These are phyloP conservation scores for Blastobotrys capitulatus DNA, from an alignment of 1,139 yeast genomes.

Conservation along the genomic window DNA sequence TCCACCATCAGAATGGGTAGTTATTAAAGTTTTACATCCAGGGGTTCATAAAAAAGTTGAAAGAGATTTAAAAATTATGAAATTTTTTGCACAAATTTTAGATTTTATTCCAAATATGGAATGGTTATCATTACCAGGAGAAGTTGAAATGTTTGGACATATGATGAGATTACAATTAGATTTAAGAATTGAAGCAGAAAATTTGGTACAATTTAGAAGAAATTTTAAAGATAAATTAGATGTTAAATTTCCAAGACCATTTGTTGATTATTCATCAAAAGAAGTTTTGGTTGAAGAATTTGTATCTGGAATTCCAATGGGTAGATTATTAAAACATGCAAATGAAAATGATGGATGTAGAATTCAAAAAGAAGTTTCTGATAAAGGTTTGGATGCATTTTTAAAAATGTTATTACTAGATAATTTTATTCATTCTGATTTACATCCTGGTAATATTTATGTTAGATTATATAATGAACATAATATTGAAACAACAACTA, in stretches of 20 bases:
- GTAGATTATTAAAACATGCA: constrained; percentile 48
- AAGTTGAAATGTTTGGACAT: constrained; percentile 79
- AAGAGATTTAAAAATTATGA: constrained; percentile 82
- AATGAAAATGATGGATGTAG: constrained; percentile 22
- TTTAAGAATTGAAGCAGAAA: constrained; percentile 80
- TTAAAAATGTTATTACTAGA: constrained; percentile 87
- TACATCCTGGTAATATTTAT: constrained; percentile 95
- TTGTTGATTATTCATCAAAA: constrained; percentile 57
- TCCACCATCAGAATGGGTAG: constrained; percentile 55
- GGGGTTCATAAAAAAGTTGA: constrained; percentile 63
- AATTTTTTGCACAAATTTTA: constrained; percentile 63
- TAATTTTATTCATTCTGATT: constrained; percentile 91
- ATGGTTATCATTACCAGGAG: constrained; percentile 93
- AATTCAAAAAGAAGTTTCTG: constrained; percentile 72
- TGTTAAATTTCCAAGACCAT: constrained; percentile 79
- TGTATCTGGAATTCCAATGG: constrained; percentile 78
- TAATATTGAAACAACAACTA: constrained; percentile 8
- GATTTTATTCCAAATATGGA: constrained; percentile 88
- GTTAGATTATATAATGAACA: constrained; percentile 51
- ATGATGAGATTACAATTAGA: constrained; percentile 89
- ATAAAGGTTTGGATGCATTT: constrained; percentile 84
- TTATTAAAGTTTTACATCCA: constrained; percentile 91
- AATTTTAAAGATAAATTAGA: constrained; percentile 54
- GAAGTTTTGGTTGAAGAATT: constrained; percentile 82
- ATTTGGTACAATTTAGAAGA: constrained; percentile 60